Conservation (phyloP, 139 green algal species). For the Picochlorum sp. region DNA sequence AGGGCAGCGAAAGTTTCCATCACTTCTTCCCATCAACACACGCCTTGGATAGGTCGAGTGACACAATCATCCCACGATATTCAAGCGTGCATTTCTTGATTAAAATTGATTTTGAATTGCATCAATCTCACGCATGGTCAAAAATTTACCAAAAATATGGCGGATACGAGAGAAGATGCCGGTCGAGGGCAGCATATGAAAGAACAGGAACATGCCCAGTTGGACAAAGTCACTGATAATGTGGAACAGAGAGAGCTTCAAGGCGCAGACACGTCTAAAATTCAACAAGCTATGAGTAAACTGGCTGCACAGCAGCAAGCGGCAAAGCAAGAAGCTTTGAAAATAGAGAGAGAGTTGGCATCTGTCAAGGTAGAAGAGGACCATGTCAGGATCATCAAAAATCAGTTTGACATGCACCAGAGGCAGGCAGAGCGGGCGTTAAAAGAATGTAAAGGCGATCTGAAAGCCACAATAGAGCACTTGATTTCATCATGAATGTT, state of each 20-base stretch:
- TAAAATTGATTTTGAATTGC: too few species aligned
- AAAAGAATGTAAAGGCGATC: conserved; percentile 49
- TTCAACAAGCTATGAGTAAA: conserved; percentile 53
- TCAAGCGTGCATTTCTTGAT: too few species aligned
- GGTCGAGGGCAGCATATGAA: too few species aligned
- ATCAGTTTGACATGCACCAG: conserved; percentile 64
- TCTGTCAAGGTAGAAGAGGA: conserved; percentile 56
- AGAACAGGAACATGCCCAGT: too few species aligned
- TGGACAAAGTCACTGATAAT: too few species aligned
- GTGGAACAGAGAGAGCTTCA: conserved; percentile 33
- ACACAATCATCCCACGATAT: too few species aligned
- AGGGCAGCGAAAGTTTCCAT: too few species aligned
- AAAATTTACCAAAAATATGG: too few species aligned
- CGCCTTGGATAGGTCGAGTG: too few species aligned
- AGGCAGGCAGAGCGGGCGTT: conserved; percentile 62
- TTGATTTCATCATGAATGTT: conserved; percentile 25
- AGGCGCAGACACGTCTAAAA: conserved; percentile 31
- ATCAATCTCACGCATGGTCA: too few species aligned
- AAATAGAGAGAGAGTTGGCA: conserved; percentile 60
- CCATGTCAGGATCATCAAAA: conserved; percentile 55
- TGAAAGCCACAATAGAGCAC: conserved; percentile 41
- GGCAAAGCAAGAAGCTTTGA: conserved; percentile 40
- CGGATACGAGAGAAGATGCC: too few species aligned
- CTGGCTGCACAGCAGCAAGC: conserved; percentile 51
- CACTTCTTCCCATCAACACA: too few species aligned